Evolutionary conservation across 1,139 yeast species (phyloP), one percentile per base, ranked within the genome.

Genomic region (Meyerozyma athensensis): DNA sequence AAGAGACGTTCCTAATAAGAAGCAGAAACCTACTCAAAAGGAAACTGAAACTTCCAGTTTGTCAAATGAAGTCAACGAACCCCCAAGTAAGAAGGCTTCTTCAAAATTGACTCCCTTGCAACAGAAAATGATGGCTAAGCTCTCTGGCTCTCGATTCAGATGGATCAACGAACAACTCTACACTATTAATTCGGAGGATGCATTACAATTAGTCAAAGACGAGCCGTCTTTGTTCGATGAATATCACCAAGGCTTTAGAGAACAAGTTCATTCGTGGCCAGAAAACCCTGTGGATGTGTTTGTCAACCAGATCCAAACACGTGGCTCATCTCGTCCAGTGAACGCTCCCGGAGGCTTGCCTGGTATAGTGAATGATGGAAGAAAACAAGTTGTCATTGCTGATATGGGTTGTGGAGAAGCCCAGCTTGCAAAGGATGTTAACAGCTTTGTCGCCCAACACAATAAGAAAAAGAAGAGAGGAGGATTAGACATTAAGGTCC

Each of bases 371-470:
- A 53, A 56, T 35, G 32, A 28, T 13, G 20, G 32, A 10, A 21
- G 10, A 14, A 73, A 70, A 41, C 65, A 67, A 38, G 81, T 89
- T 26, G 87, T 84, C 2, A 74, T 92, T 39, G 97, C 97, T 0
- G 98, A 92, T 63, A 89, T 92, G 97, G 98, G 98, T 9, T 92
- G 98, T 61, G 98, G 98, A 36, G 98, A 92, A 59, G 97, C 97
- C 0, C 85, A 84, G 52, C 69, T 92, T 33, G 81, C 96, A 1
- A 59, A 73, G 26, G 85, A 86, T 46, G 72, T 87, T 30, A 63
- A 67, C 34, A 68, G 72, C 16, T 76, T 77, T 48, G 66, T 74
- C 38, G 50, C 56, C 26, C 60, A 61, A 39, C 56, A 59, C 41
- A 58, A 59, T 33, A 64, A 66, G 39, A 67, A 63, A 44, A 49